Evolutionary conservation across 345 rosid genomes (phyloP), one percentile per base, ranked within the genome.

Genomic region (Citrus sinensis): DNA sequence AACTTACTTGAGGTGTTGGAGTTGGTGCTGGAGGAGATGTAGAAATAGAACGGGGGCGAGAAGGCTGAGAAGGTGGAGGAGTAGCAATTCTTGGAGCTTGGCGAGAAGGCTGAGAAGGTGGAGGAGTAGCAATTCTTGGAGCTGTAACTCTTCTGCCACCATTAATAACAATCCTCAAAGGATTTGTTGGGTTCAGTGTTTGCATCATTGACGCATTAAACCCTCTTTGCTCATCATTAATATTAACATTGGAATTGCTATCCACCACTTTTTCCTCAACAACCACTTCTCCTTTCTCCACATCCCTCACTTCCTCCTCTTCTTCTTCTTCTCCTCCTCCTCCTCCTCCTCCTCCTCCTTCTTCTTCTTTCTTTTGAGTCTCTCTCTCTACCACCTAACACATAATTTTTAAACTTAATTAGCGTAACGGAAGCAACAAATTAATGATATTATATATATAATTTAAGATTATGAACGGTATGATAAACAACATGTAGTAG

Each of bases 1-100:
- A 46, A 70, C 88, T 80, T 86, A 94, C 99, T 81, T 90, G 95
- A 60, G 94, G 89, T 75, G 96, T 90, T 51, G 93, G 98, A 46
- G 51, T 46, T 46, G 51, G 16, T 46, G 17, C 51, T 46, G 51
- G 51, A 46, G 51, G 14, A 46, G 51, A 46, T 13, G 51, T 13
- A 13, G 51, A 3, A 42, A 90, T 87, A 73, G 97, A 91, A 49
- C 97, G 96, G 84, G 98, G 85, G 66, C 87, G 90, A 39, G 85
- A 84, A 46, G 81, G 83, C 65, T 85, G 84, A 64, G 85, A 74
- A 80, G 35, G 35, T 34, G 6, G 35, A 34, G 35, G 35, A 63
- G 91, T 68, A 35, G 92, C 69, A 49, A 79, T 14, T 66, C 79
- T 76, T 61, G 87, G 79, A 58, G 81, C 75, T 2, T 32, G 85